Base-by-base conservation (phyloP, 352 stramenopile species). In the Globisporangium heterothallicum region DNA sequence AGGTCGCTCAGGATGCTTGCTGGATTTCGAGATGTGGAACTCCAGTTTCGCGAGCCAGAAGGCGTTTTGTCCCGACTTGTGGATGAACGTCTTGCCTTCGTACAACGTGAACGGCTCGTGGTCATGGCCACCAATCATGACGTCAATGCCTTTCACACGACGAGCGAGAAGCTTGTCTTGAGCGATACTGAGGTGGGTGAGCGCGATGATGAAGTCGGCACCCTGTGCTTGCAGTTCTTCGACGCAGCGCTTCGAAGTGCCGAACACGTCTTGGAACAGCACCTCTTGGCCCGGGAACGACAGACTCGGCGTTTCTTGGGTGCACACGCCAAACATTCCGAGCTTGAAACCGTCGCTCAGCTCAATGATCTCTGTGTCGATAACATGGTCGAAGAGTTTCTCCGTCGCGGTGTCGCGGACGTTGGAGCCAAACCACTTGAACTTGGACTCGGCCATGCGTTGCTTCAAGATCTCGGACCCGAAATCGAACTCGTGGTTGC, bases 121-220 rank as follows among this genome's bases (percentile, higher is more conserved):
- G 58, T 97, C 91, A 59, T 97, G 91, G 10, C 91, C 88, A 13
- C 90, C 90, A 18, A 97, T 68, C 32, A 97, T 78, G 38, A 96
- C 49, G 46, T 96, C 72, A 27, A 95, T 92, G 6, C 79, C 79
- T 5, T 73, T 71, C 22, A 87, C 69, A 35, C 70, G 70, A 3
- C 68, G 60, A 0, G 81, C 81, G 27, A 96, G 52, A 21, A 79
- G 54, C 24, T 77, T 72, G 61, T 96, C 87, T 46, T 92, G 72
- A 1, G 65, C 71, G 50, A 94, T 79, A 13, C 74, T 84, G 38
- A 95, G 45, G 46, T 96, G 87, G 2, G 87, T 96, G 21, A 96
- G 53, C 30, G 77, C 87, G 3, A 95, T 42, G 56, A 97, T 87
- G 24, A 92, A 82, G 58, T 95, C 82, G 4, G 85, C 80, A 6